Evolutionary conservation across 305 asterid species (phyloP), one percentile per base, ranked within the genome.

Genomic region (Striga hermonthica): DNA sequence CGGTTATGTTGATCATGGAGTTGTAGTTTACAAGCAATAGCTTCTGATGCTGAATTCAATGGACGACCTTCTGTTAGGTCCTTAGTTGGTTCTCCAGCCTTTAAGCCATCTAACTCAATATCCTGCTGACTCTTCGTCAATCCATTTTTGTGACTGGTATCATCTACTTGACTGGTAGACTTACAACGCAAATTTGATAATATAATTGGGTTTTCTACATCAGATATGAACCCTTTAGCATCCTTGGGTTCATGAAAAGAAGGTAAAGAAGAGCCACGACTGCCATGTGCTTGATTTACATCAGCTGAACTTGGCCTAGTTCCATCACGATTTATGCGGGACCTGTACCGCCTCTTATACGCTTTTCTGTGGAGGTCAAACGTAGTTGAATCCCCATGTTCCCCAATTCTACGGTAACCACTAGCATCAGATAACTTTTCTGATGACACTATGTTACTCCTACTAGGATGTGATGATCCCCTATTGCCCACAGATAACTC

Each of bases 331-430:
- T 73, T 91, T 47, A 89, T 79, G 43, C 91, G 83, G 66, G 96
- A 75, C 76, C 95, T 85, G 75, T 83, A 31, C 65, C 98, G 79
- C 56, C 98, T 91, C 82, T 69, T 84, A 73, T 91, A 94, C 34
- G 99, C 93, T 78, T 94, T 91, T 74, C 82, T 83, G 34, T 97
- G 95, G 70, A 80, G 57, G 55, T 81, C 72, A 74, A 85, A 82
- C 41, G 85, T 79, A 78, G 92, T 83, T 73, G 97, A 82, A 74
- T 81, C 86, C 35, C 83, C 86, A 68, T 72, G 82, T 73, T 82
- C 87, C 72, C 65, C 79, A 59, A 79, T 80, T 76, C 73, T 82
- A 47, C 67, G 81, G 69, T 66, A 76, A 66, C 74, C 84, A 60
- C 75, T 90, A 57, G 66, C 73, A 64, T 70, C 84, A 62, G 72